Percentiles rank a stretch among this genome's conserved stretches.
Conservation (phyloP, 257 asterid species). For the Buddleja alternifolia region DNA sequence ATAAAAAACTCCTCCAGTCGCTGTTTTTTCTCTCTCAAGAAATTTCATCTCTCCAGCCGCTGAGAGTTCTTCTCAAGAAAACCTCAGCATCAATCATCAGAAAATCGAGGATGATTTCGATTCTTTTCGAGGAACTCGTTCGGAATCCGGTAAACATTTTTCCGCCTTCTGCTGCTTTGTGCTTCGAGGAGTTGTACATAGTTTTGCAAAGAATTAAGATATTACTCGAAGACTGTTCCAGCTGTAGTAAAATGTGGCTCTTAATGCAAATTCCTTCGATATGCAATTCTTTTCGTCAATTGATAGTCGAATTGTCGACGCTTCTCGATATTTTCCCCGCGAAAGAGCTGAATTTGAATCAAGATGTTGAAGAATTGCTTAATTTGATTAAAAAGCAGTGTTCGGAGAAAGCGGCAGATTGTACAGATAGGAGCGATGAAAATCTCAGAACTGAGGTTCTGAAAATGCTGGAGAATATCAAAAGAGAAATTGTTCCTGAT, state of each 20-base stretch:
- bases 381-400: constrained; percentile 72
- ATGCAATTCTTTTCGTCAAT: constrained; percentile 56
- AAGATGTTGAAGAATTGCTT: constrained; percentile 69
- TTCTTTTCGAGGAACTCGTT: constrained; percentile 70
- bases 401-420: constrained; percentile 38
- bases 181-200: constrained; percentile 81
- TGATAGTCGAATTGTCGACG: constrained; percentile 67
- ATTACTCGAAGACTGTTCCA: constrained; percentile 57
- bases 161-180: constrained; percentile 71
- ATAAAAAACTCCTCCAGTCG: constrained; percentile 61
- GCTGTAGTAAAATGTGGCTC: constrained; percentile 78
- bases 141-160: constrained; percentile 41
- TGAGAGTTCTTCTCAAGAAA: constrained; percentile 45
- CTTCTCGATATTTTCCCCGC: constrained; percentile 76
- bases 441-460: constrained; percentile 55
- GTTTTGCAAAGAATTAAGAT: constrained; percentile 66
- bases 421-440: constrained; percentile 44
- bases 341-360: constrained; percentile 55
- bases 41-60: constrained; percentile 54
- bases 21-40: constrained; percentile 62
- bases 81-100: constrained; percentile 59
- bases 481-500: constrained; percentile 71
- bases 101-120: constrained; percentile 59
- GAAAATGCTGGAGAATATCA: constrained; percentile 63
- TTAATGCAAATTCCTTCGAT: constrained; percentile 60